A percentile compares a stretch with the other conserved stretches of the same genome.
Conservation (phyloP, 164 flowering plant genomes). For the Berberis vulgaris region DNA sequence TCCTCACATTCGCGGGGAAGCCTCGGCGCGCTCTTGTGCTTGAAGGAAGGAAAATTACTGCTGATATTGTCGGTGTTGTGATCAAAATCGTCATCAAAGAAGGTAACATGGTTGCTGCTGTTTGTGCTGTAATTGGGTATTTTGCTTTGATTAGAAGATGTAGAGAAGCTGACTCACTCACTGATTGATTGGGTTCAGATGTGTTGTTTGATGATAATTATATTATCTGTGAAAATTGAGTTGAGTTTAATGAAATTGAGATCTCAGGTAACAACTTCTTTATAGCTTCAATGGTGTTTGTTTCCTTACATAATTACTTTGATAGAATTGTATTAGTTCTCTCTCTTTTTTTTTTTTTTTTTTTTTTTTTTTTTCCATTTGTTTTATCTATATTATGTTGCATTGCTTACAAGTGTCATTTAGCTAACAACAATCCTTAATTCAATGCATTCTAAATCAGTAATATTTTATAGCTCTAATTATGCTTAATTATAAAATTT, state of each 20-base stretch:
- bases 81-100: not conserved
- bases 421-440: too few relatives aligned
- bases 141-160: conserved; percentile 15
- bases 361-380: too few relatives aligned
- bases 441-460: too few relatives aligned
- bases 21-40: not conserved
- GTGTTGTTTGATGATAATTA: not conserved
- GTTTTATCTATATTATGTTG: too few relatives aligned
- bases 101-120: conserved; percentile 25
- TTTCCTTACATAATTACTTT: too few relatives aligned
- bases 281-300: too few relatives aligned
- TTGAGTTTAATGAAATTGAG: not conserved
- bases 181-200: not conserved
- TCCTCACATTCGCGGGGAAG: not conserved
- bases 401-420: too few relatives aligned
- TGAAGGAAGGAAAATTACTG: not conserved
- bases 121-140: conserved; percentile 40
- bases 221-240: not conserved
- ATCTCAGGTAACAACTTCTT: too few relatives aligned
- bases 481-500: too few relatives aligned
- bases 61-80: not conserved
- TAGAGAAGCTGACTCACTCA: not conserved
- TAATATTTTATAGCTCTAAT: too few relatives aligned
- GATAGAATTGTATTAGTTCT: too few relatives aligned
- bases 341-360: too few relatives aligned